These are phyloP conservation scores for Penicillium sp. DNA, from an alignment of 2,329 filamentous ascomycete species.

Conservation along the genomic window DNA sequence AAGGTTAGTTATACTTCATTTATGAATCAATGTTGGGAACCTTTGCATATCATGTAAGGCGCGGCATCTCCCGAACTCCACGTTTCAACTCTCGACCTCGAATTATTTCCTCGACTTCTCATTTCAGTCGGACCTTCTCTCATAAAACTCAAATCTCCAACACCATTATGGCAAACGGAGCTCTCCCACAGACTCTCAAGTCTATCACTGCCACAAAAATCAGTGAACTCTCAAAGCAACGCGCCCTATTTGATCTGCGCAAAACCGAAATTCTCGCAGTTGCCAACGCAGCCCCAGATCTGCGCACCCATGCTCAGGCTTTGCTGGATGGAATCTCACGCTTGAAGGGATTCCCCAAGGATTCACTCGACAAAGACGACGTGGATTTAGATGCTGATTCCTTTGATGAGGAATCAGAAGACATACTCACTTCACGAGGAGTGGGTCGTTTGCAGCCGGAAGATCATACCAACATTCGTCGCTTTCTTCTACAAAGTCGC, in stretches of 20 bases:
- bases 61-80: not conserved
- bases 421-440: constrained; percentile 30
- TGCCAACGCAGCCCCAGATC: constrained; percentile 29
- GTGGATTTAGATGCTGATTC: constrained; percentile 24
- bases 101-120: no score
- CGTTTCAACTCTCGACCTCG: not conserved
- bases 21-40: not conserved
- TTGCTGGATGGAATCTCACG: constrained; percentile 41
- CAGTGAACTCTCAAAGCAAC: constrained; percentile 56
- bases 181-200: constrained; percentile 55
- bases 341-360: constrained; percentile 39
- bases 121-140: not conserved
- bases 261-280: constrained; percentile 46
- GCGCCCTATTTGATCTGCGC: constrained; percentile 49
- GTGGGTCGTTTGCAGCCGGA: constrained; percentile 25
- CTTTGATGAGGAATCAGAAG: constrained; percentile 10
- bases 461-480: constrained; percentile 47
- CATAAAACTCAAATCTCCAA: not conserved
- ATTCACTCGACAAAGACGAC: constrained; percentile 38
- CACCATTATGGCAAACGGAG: constrained; percentile 32
- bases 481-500: constrained; percentile 54
- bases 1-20: no score
- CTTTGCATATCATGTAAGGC: not conserved
- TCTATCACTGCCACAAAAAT: constrained; percentile 59
- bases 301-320: constrained; percentile 33